Percentiles rank a stretch among this genome's conserved stretches.
Conservation (phyloP, 129 eudicot genomes). For the Flaveria bidentis region DNA sequence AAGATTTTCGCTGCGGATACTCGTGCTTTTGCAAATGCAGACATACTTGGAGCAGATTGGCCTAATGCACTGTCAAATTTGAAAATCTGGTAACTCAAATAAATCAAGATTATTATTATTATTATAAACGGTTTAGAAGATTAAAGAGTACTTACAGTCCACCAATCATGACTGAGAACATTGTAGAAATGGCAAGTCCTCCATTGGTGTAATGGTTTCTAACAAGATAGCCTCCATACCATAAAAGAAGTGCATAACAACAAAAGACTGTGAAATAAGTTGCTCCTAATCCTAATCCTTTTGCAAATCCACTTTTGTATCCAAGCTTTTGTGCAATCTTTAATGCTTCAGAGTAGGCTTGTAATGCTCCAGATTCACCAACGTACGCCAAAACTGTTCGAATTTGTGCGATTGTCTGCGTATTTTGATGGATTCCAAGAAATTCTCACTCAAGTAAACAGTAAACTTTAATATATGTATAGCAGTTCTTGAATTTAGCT, state of each 20-base stretch:
- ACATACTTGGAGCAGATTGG: constrained; percentile 94
- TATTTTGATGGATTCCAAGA: constrained; percentile 31
- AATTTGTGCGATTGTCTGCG: constrained; percentile 89
- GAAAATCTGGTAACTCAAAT: not conserved
- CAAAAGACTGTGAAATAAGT: constrained; percentile 93
- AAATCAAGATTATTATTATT: not conserved
- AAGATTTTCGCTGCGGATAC: constrained; percentile 93
- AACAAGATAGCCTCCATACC: constrained; percentile 98
- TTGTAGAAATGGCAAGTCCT: constrained; percentile 95
- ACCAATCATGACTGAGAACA: constrained; percentile 97
- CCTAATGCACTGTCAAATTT: constrained; percentile 67
- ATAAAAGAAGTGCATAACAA: constrained; percentile 88
- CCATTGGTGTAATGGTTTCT: constrained; percentile 94
- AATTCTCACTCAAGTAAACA: not conserved
- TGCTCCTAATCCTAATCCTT: constrained; percentile 94
- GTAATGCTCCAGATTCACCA: constrained; percentile 87
- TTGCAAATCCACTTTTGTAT: constrained; percentile 86
- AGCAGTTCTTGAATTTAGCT: constrained; percentile 6
- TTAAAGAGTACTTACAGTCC: constrained; percentile 69
- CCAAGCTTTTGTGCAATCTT: constrained; percentile 78
- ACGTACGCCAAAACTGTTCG: constrained; percentile 81
- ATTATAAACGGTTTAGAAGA: not conserved
- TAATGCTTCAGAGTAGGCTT: constrained; percentile 73
- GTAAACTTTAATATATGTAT: not conserved
- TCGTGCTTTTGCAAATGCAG: constrained; percentile 92